phyloP scores from a whole-genome alignment of 2,329 filamentous ascomycete genomes.

The Trichoderma guizhouense region DNA sequence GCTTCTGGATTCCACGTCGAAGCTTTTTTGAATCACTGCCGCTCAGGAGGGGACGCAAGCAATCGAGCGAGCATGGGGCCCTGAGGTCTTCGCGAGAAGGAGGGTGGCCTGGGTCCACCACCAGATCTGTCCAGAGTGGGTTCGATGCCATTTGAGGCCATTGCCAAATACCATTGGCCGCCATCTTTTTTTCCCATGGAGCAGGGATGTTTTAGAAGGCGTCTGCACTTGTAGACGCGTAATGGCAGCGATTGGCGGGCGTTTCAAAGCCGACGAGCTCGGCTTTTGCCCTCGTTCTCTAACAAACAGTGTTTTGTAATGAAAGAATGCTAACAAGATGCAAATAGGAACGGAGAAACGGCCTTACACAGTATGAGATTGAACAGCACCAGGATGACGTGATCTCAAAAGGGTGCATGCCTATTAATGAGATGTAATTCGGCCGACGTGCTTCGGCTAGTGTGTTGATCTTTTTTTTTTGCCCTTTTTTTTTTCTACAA shows the following conservation, averaged over 20 bases:
- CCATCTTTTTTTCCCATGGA: background rate
- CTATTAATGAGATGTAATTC: background rate
- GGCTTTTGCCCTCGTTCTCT: background rate
- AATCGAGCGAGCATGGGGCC: slow-evolving; percentile 11
- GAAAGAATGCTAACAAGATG: background rate
- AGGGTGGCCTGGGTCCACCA: slow-evolving; percentile 21
- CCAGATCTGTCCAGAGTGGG: slow-evolving; percentile 25
- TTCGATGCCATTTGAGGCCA: slow-evolving; percentile 17
- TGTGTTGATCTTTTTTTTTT: background rate
- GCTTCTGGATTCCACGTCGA: slow-evolving; percentile 25
- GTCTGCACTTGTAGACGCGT: slow-evolving; percentile 2
- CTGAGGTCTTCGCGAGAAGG: slow-evolving; percentile 2
- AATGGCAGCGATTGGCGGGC: background rate
- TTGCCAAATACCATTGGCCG: slow-evolving; percentile 15
- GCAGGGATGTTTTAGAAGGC: slow-evolving; percentile 8
- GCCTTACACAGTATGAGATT: slow-evolving; percentile 4
- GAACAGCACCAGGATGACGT: slow-evolving; percentile 4
- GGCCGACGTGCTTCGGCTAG: background rate
- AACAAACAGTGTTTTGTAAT: background rate
- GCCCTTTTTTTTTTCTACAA: background rate
- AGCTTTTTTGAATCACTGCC: slow-evolving; percentile 22
- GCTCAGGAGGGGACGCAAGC: slow-evolving; percentile 20
- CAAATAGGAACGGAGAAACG: background rate
- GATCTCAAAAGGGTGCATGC: background rate
- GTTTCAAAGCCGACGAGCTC: background rate